phyloP scores from a whole-genome alignment of 306 rosid species.

The peach (Prunus persica) region Prunus_persica_NCBIv2 NC_034009.1:35086501-35087000 shows the following conservation, averaged over 20 bases:
- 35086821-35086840: constrained; percentile 8
- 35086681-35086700: constrained; percentile 19
- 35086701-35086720: constrained; percentile 9
- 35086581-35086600: constrained; percentile 31
- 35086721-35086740: constrained; percentile 28
- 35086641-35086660: constrained; percentile 27
- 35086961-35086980: constrained; percentile 31
- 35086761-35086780: constrained; percentile 36
- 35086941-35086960: constrained; percentile 32
- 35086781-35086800: constrained; percentile 25
- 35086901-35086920: constrained; percentile 16
- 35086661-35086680: constrained; percentile 37
- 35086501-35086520: not conserved
- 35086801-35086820: constrained; percentile 24
- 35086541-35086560: constrained; percentile 22
- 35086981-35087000: constrained; percentile 38
- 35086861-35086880: constrained; percentile 35
- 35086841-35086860: constrained; percentile 27
- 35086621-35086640: constrained; percentile 27
- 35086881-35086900: constrained; percentile 33
- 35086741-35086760: constrained; percentile 28
- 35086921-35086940: constrained; percentile 21
- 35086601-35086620: constrained; percentile 37
- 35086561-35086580: constrained; percentile 25
- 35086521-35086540: constrained; percentile 33